Conservation (phyloP, 78 protist species). For the Acrasis kona region DNA sequence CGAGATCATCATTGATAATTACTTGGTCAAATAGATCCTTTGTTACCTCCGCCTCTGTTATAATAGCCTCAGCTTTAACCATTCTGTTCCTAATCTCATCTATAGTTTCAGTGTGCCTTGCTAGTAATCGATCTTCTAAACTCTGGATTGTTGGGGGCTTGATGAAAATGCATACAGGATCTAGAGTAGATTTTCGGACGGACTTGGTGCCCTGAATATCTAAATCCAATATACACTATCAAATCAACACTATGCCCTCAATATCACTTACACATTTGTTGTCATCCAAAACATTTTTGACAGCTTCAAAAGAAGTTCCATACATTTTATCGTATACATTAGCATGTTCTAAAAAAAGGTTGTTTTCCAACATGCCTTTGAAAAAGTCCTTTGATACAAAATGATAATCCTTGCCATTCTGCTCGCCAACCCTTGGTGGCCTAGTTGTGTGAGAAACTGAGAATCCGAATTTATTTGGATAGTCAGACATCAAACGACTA, state of each 20-base stretch:
- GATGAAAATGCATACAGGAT: conserved; percentile 35
- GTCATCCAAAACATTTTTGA: not conserved
- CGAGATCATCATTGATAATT: conserved; percentile 64
- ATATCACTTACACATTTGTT: conserved; percentile 70
- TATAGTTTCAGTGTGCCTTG: conserved; percentile 68
- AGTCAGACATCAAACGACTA: conserved; percentile 10
- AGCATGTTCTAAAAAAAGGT: conserved; percentile 51
- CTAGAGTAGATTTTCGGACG: conserved; percentile 9
- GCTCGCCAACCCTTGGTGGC: conserved; percentile 57
- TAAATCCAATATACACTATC: conserved; percentile 77
- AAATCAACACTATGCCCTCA: too few species aligned
- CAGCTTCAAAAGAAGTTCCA: conserved; percentile 45
- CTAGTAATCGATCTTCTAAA: conserved; percentile 55
- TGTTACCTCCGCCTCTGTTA: conserved; percentile 26
- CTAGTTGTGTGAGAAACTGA: conserved; percentile 62
- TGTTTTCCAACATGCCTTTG: not conserved
- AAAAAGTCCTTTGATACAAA: conserved; percentile 16
- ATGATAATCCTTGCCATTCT: conserved; percentile 51
- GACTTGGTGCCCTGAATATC: conserved; percentile 31
- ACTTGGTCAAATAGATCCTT: conserved; percentile 39
- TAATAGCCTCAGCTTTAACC: conserved; percentile 43
- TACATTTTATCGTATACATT: conserved; percentile 46
- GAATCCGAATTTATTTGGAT: conserved; percentile 52
- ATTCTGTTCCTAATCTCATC: conserved; percentile 60
- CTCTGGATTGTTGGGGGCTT: conserved; percentile 58